Evolutionary conservation across 2,329 filamentous ascomycete species (phyloP).

Genomic region (Pseudocercospora crystallina): DNA sequence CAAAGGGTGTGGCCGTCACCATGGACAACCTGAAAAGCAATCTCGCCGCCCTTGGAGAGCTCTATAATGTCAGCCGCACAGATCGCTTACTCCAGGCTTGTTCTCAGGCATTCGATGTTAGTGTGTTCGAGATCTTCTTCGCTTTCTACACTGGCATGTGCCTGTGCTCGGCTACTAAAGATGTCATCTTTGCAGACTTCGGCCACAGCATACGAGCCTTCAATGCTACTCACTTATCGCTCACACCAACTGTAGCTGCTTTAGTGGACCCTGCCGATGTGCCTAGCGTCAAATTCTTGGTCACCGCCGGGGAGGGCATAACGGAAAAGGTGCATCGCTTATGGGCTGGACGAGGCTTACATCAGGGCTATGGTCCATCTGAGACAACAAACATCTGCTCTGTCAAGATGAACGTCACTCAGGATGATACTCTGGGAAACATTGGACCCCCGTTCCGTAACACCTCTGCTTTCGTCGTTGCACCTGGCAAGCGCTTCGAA

Average conservation of each 20-base stretch:
- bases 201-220: conserved; percentile 65
- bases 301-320: conserved; percentile 79
- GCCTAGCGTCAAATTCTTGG: conserved; percentile 70
- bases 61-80: conserved; percentile 60
- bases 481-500: conserved; percentile 44
- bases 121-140: conserved; percentile 88
- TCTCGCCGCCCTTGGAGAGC: conserved; percentile 61
- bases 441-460: conserved; percentile 75
- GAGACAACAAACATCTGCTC: conserved; percentile 89
- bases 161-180: conserved; percentile 72
- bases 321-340: conserved; percentile 67
- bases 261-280: conserved; percentile 69
- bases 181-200: conserved; percentile 71
- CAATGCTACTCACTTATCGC: conserved; percentile 72
- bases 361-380: conserved; percentile 80
- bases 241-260: conserved; percentile 82
- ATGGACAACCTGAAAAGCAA: conserved; percentile 76
- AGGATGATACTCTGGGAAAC: conserved; percentile 64
- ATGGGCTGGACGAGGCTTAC: conserved; percentile 69
- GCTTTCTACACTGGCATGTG: conserved; percentile 76
- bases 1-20: conserved; percentile 78
- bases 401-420: conserved; percentile 61
- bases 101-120: conserved; percentile 82
- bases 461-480: conserved; percentile 70
- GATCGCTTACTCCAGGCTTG: conserved; percentile 77